Evolutionary conservation across 331 rosid genomes (phyloP).

Genomic region (Saraca asoca): DNA sequence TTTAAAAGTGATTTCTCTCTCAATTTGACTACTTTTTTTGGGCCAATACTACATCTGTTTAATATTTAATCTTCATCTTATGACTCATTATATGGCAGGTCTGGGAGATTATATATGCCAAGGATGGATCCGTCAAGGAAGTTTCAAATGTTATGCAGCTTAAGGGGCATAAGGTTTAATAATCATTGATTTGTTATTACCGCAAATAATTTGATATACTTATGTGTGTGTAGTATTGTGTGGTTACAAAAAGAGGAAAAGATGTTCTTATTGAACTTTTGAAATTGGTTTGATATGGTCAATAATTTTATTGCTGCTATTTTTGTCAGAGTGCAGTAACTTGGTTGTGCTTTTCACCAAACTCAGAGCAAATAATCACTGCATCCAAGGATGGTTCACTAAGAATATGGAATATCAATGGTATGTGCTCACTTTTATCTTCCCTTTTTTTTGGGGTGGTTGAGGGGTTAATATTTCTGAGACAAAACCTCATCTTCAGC

Average conservation of each 20-base stretch:
- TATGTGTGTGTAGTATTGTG: too few relatives aligned
- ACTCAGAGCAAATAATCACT: conserved; percentile 90
- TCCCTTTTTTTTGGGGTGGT: not conserved
- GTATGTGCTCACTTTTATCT: conserved; percentile 36
- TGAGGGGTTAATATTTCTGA: not conserved
- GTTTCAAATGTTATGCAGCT: conserved; percentile 91
- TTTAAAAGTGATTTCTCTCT: not conserved
- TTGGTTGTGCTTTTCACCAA: conserved; percentile 89
- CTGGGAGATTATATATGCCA: conserved; percentile 90
- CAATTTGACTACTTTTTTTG: conserved; percentile 1
- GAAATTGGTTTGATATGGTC: conserved; percentile 17
- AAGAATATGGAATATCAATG: conserved; percentile 97
- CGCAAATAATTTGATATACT: too few relatives aligned
- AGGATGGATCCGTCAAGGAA: conserved; percentile 97
- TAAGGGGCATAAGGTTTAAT: conserved; percentile 91
- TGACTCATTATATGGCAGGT: conserved; percentile 53
- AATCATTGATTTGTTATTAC: not conserved
- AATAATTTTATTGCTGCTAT: conserved; percentile 36
- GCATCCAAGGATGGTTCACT: conserved; percentile 91
- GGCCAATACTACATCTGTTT: not conserved
- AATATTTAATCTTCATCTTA: conserved; percentile 17
- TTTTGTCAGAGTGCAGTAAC: conserved; percentile 90
- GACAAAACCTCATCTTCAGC: conserved; percentile 1
- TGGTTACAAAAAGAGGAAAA: too few relatives aligned
- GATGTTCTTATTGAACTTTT: not conserved